Evolutionary conservation across 345 rosid genomes (phyloP), one percentile per base, ranked within the genome.

Genomic region (Atalantia buxifolia): DNA sequence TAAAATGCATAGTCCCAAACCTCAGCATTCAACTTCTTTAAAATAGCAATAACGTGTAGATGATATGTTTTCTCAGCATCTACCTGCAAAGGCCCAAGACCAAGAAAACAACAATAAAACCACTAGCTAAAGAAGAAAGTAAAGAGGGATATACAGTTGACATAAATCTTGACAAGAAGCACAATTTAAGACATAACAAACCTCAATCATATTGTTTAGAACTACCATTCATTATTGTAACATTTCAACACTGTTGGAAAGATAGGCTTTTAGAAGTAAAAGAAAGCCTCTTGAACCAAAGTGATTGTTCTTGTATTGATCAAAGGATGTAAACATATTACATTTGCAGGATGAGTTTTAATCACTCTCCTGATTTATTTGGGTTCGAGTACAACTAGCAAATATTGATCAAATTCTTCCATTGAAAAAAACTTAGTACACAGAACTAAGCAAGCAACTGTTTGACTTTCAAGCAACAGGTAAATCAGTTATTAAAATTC

Each of bases 31-130:
- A 94, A 87, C 84, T 88, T 89, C 78, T 96, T 98, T 45, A 96
- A 88, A 79, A 86, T 87, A 81, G 82, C 82, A 82, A 93, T 90
- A 80, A 89, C 85, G 33, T 76, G 89, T 79, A 81, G 94, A 89
- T 93, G 98, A 82, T 91, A 94, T 66, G 89, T 77, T 87, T 86
- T 92, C 88, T 96, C 98, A 0, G 97, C 94, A 83, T 96, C 95
- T 79, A 92, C 92, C 98, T 95, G 89, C 69, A 70, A 78, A 77
- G 64, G 63, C 31, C 70, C 76, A 80, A 30, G 35, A 19, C 71
- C 24, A 56, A 9, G 64, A 14, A 6, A 65, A 4, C 14, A 45
- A 60, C 14, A 28, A 65, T 64, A 33, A 33, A 33, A 71, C 24
- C n/a, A 56, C 24, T 45, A 13, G 2, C 35, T 2, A 7, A 9